phyloP scores from a whole-genome alignment of 1,284 basidiomycete species.

The Puccinia hordei region DNA sequence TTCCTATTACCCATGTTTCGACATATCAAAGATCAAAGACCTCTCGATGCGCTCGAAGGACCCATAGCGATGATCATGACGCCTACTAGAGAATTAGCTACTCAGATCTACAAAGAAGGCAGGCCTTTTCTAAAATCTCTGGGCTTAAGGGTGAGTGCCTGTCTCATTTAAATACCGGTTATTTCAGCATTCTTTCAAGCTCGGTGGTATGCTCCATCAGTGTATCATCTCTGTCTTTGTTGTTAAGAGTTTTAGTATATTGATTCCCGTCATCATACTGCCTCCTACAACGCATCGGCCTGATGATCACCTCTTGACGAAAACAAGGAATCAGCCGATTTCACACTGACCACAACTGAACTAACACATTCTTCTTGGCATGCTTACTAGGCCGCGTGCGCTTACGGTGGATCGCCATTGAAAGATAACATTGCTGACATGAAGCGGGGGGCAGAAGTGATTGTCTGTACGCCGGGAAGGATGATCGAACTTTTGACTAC shows the following conservation, averaged over 20 bases:
- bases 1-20: constrained; percentile 94
- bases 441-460: constrained; percentile 98
- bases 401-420: constrained; percentile 96
- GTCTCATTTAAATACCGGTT: not conserved
- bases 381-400: constrained; percentile 77
- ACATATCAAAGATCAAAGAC: constrained; percentile 97
- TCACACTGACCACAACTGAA: not conserved
- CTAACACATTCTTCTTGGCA: constrained; percentile 34
- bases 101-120: constrained; percentile 95
- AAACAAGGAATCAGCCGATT: not conserved
- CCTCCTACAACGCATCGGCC: constrained; percentile 17
- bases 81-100: constrained; percentile 92
- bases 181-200: constrained; percentile 11
- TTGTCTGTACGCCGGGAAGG: constrained; percentile 96
- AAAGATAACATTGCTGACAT: constrained; percentile 99
- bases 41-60: constrained; percentile 89
- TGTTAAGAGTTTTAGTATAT: too few species aligned
- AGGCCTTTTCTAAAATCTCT: constrained; percentile 93
- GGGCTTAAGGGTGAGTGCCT: constrained; percentile 72
- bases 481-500: constrained; percentile 99
- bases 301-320: not conserved
- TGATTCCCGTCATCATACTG: constrained; percentile 52
- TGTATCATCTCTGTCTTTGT: too few species aligned
- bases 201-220: constrained; percentile 34
- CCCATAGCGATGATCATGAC: constrained; percentile 96